These are phyloP conservation scores for Millerozyma miso DNA, from an alignment of 805 yeast species.

Conservation along the genomic window DNA sequence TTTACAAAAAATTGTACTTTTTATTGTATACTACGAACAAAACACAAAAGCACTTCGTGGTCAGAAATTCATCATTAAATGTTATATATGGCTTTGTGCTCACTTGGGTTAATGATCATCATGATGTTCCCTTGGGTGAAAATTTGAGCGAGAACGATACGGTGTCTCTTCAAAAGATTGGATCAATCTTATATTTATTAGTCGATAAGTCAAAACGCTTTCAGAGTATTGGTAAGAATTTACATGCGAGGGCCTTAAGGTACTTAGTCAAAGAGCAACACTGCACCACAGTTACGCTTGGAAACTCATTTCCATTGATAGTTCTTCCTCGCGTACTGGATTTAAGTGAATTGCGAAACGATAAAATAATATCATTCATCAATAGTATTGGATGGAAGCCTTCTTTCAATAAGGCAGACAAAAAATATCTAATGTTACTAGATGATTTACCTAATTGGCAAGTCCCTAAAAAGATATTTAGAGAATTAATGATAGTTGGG, in stretches of 20 bases:
- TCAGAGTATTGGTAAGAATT: slow-evolving; percentile 52
- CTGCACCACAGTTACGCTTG: slow-evolving; percentile 38
- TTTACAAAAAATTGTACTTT: slow-evolving; percentile 25
- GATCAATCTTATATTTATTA: slow-evolving; percentile 42
- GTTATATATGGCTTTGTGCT: slow-evolving; percentile 50
- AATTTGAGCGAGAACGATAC: slow-evolving; percentile 8
- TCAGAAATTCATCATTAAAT: slow-evolving; percentile 52
- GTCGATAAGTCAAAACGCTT: slow-evolving; percentile 53
- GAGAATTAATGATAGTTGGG: slow-evolving; percentile 54
- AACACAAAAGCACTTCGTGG: slow-evolving; percentile 47
- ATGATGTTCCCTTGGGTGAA: slow-evolving; percentile 9
- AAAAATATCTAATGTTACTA: slow-evolving; percentile 37
- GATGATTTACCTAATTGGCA: slow-evolving; percentile 43
- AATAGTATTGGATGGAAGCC: slow-evolving; percentile 40
- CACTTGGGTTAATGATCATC: slow-evolving; percentile 45
- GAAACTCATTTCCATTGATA: slow-evolving; percentile 47
- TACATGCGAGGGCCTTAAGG: slow-evolving; percentile 49
- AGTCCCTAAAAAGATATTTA: slow-evolving; percentile 50
- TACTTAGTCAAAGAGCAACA: slow-evolving; percentile 42
- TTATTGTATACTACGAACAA: slow-evolving; percentile 26
- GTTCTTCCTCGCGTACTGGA: slow-evolving; percentile 22
- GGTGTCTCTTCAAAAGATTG: slow-evolving; percentile 18
- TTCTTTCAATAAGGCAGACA: slow-evolving; percentile 10
- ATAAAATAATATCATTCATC: slow-evolving; percentile 28
- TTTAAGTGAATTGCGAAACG: slow-evolving; percentile 14